Base-by-base conservation (phyloP, 305 asterid genomes). In the Ruellia speciosa region DNA sequence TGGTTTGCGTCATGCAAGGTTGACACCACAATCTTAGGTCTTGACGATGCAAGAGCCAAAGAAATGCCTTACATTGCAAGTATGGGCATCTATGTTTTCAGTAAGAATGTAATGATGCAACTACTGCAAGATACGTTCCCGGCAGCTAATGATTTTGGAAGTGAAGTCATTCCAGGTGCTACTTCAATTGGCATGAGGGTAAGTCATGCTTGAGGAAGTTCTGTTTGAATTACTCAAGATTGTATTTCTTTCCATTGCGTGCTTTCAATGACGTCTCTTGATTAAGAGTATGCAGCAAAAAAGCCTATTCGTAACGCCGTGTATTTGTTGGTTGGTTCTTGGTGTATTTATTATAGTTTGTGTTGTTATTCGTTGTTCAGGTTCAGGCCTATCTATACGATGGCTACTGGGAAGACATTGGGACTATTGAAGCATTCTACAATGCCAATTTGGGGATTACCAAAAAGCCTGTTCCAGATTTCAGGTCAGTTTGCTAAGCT, bases 81-180 rank as follows among this genome's bases (percentile, higher is more conserved):
- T 62, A 81, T 81, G 87, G 87, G 87, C 14, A 81, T 81, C 65
- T 81, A 81, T 14, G 84, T 81, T 66, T 50, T 81, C 72, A 78
- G 80, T 24, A 81, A 81, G 72, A 52, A 78, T 14, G 87, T 59
- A 2, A 81, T 81, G 87, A 28, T 78, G 68, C 66, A 49, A 66
- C 59, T 81, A 40, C 78, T 81, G 20, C 49, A 75, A 18, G 82
- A 75, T 3, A 73, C 48, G 20, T 81, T 81, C 60, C 82, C 82
- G 0, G 81, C 64, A 55, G 82, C 87, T 67, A 81, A 81, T 62
- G 87, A 81, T 75, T 81, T 78, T 14, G 87, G 87, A 60, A 80
- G 87, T 66, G 90, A 80, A 68, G 85, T 83, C 61, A 83, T 83
- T 72, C 90, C 87, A 14, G 90, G 90, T 54, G 90, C 90, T 63